Conservation (phyloP, 1,284 basidiomycete genomes). For the Leccinum pachyderme region DNA sequence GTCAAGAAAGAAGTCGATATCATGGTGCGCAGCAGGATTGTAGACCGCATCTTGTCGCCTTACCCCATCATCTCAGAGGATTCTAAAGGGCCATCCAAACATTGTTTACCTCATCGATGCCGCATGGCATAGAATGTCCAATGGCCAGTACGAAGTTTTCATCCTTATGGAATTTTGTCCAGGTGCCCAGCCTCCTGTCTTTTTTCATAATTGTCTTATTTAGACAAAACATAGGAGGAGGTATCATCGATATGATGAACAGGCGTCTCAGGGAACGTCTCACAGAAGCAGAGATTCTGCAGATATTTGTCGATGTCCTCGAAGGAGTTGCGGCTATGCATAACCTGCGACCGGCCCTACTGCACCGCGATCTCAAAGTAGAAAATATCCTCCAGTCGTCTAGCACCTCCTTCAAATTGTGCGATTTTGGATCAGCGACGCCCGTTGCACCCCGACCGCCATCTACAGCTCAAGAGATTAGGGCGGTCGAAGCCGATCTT, state of each 20-base stretch:
- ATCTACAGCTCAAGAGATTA: slow-evolving; percentile 76
- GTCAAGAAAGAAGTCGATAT: slow-evolving; percentile 98
- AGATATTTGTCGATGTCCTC: slow-evolving; percentile 95
- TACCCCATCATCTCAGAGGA: slow-evolving; percentile 51
- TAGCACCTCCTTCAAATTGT: slow-evolving; percentile 85
- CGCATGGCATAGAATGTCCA: slow-evolving; percentile 80
- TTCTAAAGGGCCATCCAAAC: slow-evolving; percentile 87
- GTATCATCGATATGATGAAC: slow-evolving; percentile 99
- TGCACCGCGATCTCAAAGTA: slow-evolving; percentile 98
- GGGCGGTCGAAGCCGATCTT: slow-evolving; percentile 86
- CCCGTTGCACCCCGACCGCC: slow-evolving; percentile 71
- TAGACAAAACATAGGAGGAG: slow-evolving; percentile 64
- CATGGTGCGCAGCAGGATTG: slow-evolving; percentile 67
- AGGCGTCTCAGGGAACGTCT: slow-evolving; percentile 90
- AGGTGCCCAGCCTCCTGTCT: slow-evolving; percentile 37
- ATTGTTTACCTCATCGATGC: slow-evolving; percentile 95
- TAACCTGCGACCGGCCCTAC: slow-evolving; percentile 81
- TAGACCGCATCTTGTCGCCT: slow-evolving; percentile 17
- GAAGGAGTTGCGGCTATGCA: slow-evolving; percentile 97
- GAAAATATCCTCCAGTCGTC: slow-evolving; percentile 93
- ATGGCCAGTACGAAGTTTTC: slow-evolving; percentile 92
- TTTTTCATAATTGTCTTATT: slow-evolving; percentile 7
- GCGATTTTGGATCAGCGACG: slow-evolving; percentile 96
- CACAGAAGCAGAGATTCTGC: slow-evolving; percentile 93
- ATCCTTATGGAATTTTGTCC: slow-evolving; percentile 98